Conservation (phyloP, 768 basidiomycete genomes). For the Naganishia kalamii region DNA sequence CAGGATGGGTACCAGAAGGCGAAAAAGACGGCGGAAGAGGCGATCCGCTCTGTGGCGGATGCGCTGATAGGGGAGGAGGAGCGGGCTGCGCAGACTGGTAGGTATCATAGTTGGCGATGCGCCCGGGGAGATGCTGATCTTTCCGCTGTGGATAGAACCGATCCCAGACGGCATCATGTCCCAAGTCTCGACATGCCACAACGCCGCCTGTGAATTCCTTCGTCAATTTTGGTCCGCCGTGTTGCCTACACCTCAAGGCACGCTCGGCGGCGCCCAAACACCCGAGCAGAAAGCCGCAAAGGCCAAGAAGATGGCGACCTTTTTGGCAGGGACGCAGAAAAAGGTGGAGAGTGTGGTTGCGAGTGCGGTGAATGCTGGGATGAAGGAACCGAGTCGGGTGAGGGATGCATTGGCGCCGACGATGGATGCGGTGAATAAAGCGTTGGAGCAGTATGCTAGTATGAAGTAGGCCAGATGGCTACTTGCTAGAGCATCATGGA, state of each 20-base stretch:
- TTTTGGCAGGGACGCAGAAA: conserved; percentile 69
- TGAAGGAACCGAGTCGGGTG: conserved; percentile 35
- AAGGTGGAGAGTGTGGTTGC: conserved; percentile 74
- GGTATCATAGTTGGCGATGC: conserved; percentile 33
- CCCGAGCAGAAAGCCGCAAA: conserved; percentile 64
- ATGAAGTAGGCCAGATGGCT: conserved; percentile 20
- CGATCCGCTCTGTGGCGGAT: conserved; percentile 33
- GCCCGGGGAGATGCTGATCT: conserved; percentile 15
- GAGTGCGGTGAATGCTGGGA: conserved; percentile 27
- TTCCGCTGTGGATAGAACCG: conserved; percentile 53
- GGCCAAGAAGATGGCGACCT: conserved; percentile 79
- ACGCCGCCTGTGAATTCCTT: conserved; percentile 89
- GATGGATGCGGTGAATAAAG: conserved; percentile 21
- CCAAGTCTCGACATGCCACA: conserved; percentile 83
- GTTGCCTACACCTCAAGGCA: conserved; percentile 59
- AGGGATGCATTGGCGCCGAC: conserved; percentile 27
- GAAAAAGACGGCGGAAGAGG: conserved; percentile 23
- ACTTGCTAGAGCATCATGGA: no score
- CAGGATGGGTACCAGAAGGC: conserved; percentile 6
- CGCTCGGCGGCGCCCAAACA: conserved; percentile 50
- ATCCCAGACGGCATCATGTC: conserved; percentile 71
- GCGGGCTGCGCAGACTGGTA: background rate
- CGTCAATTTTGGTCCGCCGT: conserved; percentile 90
- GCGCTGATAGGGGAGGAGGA: conserved; percentile 25
- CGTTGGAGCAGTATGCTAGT: conserved; percentile 22